Evolutionary conservation across 2,329 filamentous ascomycete species (phyloP), one percentile per base, ranked within the genome.

Genomic region (Colletotrichum filicis): DNA sequence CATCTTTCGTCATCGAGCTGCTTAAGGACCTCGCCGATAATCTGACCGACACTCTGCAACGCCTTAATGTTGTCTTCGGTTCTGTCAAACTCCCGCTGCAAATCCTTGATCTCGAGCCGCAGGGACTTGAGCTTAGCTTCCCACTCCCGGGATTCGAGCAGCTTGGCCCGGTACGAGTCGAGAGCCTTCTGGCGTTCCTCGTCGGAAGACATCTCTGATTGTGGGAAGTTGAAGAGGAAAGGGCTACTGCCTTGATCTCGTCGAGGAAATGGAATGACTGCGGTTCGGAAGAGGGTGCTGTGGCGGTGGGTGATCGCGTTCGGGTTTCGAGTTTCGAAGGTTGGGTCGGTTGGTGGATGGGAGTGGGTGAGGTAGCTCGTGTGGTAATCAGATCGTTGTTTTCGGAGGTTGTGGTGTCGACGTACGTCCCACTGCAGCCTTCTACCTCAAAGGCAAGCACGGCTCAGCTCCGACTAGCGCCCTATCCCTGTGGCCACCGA

Each of bases 31-130:
- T 99, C 97, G 79, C 97, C 97, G 83, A 99, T 98, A 84, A 99
- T 99, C 87, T 99, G 97, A 63, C 97, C 97, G 68, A 99, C 97
- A 83, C 97, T 98, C 87, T 99, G 97, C 80, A 99, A 87, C 77
- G 97, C 97, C 88, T 99, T 99, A 89, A 99, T 98, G 87, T 98
- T 98, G 77, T 99, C 97, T 83, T 99, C 97, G 66, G 97, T 98
- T 77, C 96, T 92, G 83, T 99, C 96, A 80, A 95, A 99, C 79
- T 98, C 95, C 81, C 94, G 95, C 82, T 98, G 95, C 68, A 98
- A 86, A 73, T 93, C 95, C 87, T 98, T 99, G 84, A 99, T 98
- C 78, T 98, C 97, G 85, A 98, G 87, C 75, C 97, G 94, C 79
- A 99, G 87, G 66, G 93, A 91, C 88, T 98, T 99, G 74, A 99